Conservation (phyloP, 1,284 basidiomycete species). For the Fomitopsis schrenkii region DNA sequence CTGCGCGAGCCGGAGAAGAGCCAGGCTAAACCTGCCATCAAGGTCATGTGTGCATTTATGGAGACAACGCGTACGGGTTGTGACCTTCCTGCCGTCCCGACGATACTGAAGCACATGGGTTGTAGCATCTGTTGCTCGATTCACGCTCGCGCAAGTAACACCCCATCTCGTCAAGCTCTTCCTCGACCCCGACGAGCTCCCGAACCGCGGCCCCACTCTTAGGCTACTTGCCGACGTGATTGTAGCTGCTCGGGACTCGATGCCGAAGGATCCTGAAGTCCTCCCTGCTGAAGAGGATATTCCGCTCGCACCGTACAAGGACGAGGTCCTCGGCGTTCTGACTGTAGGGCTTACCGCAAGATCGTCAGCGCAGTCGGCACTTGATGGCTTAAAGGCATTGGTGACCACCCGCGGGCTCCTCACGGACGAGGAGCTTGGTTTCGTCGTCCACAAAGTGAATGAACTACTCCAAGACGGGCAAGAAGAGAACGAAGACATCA, state of each 20-base stretch:
- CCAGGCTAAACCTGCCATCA: constrained; percentile 81
- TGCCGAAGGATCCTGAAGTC: constrained; percentile 17
- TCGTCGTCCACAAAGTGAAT: constrained; percentile 75
- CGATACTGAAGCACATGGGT: not conserved
- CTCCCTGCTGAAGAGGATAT: constrained; percentile 27
- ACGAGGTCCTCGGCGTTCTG: constrained; percentile 68
- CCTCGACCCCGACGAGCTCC: constrained; percentile 71
- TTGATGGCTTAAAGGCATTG: constrained; percentile 60
- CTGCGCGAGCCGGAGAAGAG: constrained; percentile 89
- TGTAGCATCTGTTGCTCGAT: constrained; percentile 67
- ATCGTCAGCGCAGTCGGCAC: constrained; percentile 52
- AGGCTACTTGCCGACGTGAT: constrained; percentile 58
- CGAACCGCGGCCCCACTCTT: constrained; percentile 72
- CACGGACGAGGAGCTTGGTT: constrained; percentile 70
- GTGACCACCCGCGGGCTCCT: constrained; percentile 64
- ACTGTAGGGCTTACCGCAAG: constrained; percentile 57
- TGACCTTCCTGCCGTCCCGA: not conserved
- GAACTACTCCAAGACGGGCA: constrained; percentile 60
- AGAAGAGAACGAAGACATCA: constrained; percentile 54
- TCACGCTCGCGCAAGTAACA: constrained; percentile 62
- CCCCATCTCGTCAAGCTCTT: constrained; percentile 77
- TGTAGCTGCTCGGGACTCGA: constrained; percentile 44
- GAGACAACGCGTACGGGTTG: constrained; percentile 64
- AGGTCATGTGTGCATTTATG: constrained; percentile 75
- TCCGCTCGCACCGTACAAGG: constrained; percentile 66